These are phyloP conservation scores for Colletotrichum caudatum DNA, from an alignment of 2,329 filamentous ascomycete species.

Conservation along the genomic window DNA sequence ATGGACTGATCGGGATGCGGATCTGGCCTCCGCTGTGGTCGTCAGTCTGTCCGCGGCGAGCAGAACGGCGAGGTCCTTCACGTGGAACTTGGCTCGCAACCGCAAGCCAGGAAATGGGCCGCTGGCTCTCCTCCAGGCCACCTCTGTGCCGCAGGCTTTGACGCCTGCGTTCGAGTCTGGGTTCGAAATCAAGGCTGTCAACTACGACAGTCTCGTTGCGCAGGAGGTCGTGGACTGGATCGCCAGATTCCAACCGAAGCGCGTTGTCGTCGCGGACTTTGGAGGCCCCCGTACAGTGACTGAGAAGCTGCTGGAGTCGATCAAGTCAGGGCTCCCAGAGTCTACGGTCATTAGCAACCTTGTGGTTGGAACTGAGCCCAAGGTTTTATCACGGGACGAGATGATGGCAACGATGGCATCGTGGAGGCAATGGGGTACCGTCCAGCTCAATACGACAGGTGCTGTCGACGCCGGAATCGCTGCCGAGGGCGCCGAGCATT, in stretches of 20 bases:
- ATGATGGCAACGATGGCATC: neutral
- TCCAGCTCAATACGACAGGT: conserved; percentile 38
- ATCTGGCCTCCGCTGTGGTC: conserved; percentile 51
- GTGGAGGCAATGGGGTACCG: conserved; percentile 8
- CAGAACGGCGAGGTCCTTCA: conserved; percentile 48
- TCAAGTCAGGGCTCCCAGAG: conserved; percentile 1
- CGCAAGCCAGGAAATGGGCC: conserved; percentile 40
- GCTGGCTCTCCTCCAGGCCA: conserved; percentile 47
- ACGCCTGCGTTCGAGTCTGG: neutral
- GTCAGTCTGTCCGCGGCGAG: conserved; percentile 48
- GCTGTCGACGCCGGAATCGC: conserved; percentile 33
- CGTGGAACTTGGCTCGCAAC: conserved; percentile 45
- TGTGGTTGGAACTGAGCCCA: conserved; percentile 22
- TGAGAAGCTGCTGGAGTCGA: conserved; percentile 20
- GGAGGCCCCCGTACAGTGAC: conserved; percentile 35
- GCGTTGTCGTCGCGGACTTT: conserved; percentile 44
- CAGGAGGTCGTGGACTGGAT: conserved; percentile 40
- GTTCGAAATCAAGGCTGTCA: conserved; percentile 32
- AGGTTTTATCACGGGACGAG: conserved; percentile 1
- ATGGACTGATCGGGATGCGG: conserved; percentile 49
- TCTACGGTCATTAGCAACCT: conserved; percentile 5
- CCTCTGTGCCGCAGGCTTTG: conserved; percentile 41
- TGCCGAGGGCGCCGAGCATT: conserved; percentile 20
- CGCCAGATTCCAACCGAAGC: conserved; percentile 20
- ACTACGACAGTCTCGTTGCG: conserved; percentile 31